These are phyloP conservation scores for Salix exigua DNA, from an alignment of 345 rosid species.

Conservation along the genomic window DNA sequence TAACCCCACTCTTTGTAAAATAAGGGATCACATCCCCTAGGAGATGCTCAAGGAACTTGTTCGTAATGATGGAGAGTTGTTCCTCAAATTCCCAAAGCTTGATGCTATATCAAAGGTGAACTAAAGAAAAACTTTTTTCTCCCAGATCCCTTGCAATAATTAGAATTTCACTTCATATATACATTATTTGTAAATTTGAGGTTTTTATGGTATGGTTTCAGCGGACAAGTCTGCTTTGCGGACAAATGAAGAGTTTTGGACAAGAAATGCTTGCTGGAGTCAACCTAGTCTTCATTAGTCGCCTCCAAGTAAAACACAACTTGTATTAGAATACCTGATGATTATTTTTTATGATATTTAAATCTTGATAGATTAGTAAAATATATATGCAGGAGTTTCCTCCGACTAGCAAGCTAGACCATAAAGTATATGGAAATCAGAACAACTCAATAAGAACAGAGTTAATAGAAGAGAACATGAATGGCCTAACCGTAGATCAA, in stretches of 20 bases:
- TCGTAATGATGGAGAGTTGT: conserved; percentile 70
- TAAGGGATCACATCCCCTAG: conserved; percentile 71
- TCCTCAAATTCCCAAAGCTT: conserved; percentile 73
- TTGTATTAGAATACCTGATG: background rate
- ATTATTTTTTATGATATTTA: background rate
- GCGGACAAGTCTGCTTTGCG: conserved; percentile 60
- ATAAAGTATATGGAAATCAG: conserved; percentile 57
- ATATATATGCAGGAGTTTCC: conserved; percentile 59
- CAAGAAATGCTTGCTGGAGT: conserved; percentile 72
- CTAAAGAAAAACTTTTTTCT: background rate
- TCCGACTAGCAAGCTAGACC: conserved; percentile 63
- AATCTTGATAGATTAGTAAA: conserved; percentile 1
- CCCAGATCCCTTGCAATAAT: background rate
- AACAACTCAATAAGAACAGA: conserved; percentile 50
- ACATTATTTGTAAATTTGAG: background rate
- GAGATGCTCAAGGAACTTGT: conserved; percentile 81
- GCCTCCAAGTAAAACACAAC: conserved; percentile 34
- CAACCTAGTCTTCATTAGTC: conserved; percentile 56
- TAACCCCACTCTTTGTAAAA: conserved; percentile 29
- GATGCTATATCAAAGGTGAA: conserved; percentile 83
- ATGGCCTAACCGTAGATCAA: conserved; percentile 52
- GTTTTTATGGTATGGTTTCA: conserved; percentile 19
- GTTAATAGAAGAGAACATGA: conserved; percentile 55
- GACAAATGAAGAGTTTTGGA: conserved; percentile 68
- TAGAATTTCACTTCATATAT: background rate